phyloP scores from a whole-genome alignment of 345 rosid species.

The Aegle marmelos region DNA sequence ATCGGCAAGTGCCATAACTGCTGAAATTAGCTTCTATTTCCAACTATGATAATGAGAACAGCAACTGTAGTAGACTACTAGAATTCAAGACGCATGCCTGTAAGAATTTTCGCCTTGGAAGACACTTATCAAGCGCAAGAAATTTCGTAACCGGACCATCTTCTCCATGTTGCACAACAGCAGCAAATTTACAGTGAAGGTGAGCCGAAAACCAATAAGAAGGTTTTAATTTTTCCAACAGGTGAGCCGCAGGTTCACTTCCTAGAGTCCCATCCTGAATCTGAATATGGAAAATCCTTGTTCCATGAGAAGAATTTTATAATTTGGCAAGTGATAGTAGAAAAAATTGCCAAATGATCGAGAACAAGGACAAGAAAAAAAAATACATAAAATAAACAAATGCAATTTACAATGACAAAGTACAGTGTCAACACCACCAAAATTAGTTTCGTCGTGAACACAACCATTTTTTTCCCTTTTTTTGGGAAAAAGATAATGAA shows the following conservation, averaged over 20 bases:
- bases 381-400: too few species aligned
- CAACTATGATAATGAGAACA: constrained; percentile 6
- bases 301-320: background rate
- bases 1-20: constrained; percentile 10
- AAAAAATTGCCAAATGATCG: background rate
- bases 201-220: constrained; percentile 95
- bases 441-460: too few species aligned
- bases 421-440: background rate
- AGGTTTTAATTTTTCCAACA: constrained; percentile 76
- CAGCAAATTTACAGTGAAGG: constrained; percentile 86
- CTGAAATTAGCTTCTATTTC: constrained; percentile 24
- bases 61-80: constrained; percentile 9
- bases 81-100: constrained; percentile 43
- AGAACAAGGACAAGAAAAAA: background rate
- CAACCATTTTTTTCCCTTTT: too few species aligned
- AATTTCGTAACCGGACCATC: constrained; percentile 75
- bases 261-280: constrained; percentile 67
- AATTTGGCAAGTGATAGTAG: background rate
- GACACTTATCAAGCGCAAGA: constrained; percentile 90
- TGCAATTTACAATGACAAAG: background rate
- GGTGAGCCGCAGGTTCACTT: constrained; percentile 82
- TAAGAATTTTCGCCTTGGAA: constrained; percentile 66
- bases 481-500: background rate
- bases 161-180: constrained; percentile 76
- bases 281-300: constrained; percentile 27